Conservation (phyloP, 2,329 filamentous ascomycete species). For the Clarireedia paspali region DNA sequence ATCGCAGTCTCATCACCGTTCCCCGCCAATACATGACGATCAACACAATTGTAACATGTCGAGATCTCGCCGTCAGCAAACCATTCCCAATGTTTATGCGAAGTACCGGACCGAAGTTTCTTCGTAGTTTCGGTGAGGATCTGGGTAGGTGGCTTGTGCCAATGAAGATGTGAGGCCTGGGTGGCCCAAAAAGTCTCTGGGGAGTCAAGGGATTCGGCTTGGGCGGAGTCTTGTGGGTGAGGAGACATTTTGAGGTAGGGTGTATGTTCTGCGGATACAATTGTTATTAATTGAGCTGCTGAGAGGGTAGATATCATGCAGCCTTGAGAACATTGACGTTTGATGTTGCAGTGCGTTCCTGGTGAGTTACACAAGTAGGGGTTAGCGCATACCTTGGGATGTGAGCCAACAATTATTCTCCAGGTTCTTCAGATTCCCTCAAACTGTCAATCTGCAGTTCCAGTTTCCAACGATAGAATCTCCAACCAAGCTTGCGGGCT, state of each 20-base stretch:
- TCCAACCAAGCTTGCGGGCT: no score
- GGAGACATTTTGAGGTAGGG: constrained; percentile 18
- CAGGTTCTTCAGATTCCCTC: no score
- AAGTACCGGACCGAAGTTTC: constrained; percentile 51
- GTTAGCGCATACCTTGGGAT: no score
- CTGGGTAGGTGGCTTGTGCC: constrained; percentile 67
- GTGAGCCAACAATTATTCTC: no score
- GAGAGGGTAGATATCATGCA: no score
- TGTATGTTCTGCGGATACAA: background rate
- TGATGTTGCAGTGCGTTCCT: no score
- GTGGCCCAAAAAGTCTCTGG: constrained; percentile 68
- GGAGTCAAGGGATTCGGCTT: constrained; percentile 49
- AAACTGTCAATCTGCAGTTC: no score
- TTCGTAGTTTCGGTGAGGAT: constrained; percentile 55
- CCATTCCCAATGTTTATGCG: constrained; percentile 79
- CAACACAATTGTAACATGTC: constrained; percentile 86
- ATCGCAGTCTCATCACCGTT: constrained; percentile 68
- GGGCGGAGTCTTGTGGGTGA: constrained; percentile 29
- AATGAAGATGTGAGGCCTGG: constrained; percentile 68
- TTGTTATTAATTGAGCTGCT: background rate
- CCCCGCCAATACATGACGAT: constrained; percentile 79
- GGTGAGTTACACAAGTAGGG: no score
- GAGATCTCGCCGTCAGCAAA: constrained; percentile 84
- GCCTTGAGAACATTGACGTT: no score
- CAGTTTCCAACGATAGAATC: no score